These are phyloP conservation scores for Diaporthe sp. DNA, from an alignment of 2,329 filamentous ascomycete species.

Conservation along the genomic window DNA sequence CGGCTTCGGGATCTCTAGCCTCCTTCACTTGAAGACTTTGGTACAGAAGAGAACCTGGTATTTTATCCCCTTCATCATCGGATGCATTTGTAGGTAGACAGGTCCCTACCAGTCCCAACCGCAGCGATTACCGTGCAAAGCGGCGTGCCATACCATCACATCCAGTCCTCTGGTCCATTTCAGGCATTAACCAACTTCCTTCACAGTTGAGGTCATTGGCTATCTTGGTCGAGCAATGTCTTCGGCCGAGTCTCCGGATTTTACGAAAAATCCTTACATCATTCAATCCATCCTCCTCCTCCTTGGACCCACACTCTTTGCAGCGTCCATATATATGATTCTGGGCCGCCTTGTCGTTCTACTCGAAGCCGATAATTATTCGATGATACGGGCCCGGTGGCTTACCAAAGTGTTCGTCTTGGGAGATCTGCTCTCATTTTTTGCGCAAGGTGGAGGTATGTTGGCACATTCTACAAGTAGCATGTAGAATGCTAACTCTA, in stretches of 20 bases:
- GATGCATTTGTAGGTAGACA: constrained; percentile 59
- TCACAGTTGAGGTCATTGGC: constrained; percentile 32
- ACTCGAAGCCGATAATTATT: constrained; percentile 17
- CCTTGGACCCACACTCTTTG: constrained; percentile 30
- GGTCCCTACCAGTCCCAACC: background rate
- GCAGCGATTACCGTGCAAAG: background rate
- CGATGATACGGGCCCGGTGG: constrained; percentile 15
- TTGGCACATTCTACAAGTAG: background rate
- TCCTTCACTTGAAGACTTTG: constrained; percentile 53
- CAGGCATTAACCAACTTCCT: background rate
- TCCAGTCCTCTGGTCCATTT: background rate
- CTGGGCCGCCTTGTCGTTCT: constrained; percentile 27
- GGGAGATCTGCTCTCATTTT: constrained; percentile 33
- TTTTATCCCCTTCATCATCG: constrained; percentile 64
- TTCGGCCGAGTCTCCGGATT: constrained; percentile 17
- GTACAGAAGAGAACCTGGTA: constrained; percentile 59
- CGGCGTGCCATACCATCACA: background rate
- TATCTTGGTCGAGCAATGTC: constrained; percentile 32
- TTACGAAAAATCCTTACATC: constrained; percentile 23
- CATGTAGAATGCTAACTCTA: background rate
- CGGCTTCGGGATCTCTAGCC: constrained; percentile 53
- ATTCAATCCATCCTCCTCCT: constrained; percentile 33
- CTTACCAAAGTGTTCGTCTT: constrained; percentile 36
- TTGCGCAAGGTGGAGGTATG: constrained; percentile 25
- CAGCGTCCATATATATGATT: constrained; percentile 37